These are phyloP conservation scores for Spinellus fusiger DNA, from an alignment of 192 early-diverging fungal genomes.

Conservation along the genomic window DNA sequence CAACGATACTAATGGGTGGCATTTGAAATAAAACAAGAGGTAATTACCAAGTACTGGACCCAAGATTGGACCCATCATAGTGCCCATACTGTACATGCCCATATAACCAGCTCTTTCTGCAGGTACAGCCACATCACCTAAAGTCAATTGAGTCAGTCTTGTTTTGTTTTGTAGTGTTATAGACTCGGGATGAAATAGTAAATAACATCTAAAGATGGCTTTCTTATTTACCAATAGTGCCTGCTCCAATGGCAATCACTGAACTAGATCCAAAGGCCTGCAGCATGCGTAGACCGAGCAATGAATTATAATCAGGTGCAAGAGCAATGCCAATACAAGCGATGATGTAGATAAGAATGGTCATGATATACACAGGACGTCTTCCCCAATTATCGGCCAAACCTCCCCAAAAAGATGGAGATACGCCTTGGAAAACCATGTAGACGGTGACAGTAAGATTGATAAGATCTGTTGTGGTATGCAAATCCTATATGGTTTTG, in stretches of 20 bases:
- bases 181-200: no score
- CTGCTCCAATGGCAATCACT: constrained; percentile 34
- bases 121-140: constrained; percentile 21
- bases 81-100: constrained; percentile 11
- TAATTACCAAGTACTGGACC: constrained; percentile 10
- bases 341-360: constrained; percentile 23
- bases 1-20: background rate
- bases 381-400: constrained; percentile 37
- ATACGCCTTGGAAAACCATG: constrained; percentile 32
- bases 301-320: constrained; percentile 14
- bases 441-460: constrained; percentile 33
- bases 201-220: no score
- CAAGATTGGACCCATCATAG: constrained; percentile 13
- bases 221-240: background rate
- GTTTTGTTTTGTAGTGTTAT: background rate
- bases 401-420: constrained; percentile 38
- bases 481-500: constrained; percentile 17
- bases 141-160: background rate
- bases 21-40: background rate
- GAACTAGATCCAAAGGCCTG: constrained; percentile 40
- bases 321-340: constrained; percentile 33
- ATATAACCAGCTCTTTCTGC: constrained; percentile 18
- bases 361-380: constrained; percentile 30
- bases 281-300: constrained; percentile 33
- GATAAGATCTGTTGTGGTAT: constrained; percentile 19